Evolutionary conservation across 345 rosid genomes (phyloP).

Genomic region (Lumnitzera littorea): DNA sequence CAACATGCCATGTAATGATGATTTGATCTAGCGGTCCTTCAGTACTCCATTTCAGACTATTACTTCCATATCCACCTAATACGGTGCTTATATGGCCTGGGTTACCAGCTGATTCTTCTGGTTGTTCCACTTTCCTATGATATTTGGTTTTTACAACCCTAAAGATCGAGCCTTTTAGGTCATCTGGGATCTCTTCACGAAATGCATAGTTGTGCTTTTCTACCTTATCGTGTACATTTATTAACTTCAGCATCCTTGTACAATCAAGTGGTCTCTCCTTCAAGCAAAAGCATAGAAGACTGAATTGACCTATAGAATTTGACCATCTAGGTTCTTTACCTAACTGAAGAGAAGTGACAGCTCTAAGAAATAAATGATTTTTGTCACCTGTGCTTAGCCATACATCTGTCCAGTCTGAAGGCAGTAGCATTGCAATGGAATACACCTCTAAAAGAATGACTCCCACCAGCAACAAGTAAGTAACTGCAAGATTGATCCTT

Average conservation of each 20-base stretch:
- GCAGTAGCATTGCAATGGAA: background rate
- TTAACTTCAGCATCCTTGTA: background rate
- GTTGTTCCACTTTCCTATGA: too few relatives aligned
- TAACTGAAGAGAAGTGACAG: background rate
- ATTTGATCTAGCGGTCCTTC: background rate
- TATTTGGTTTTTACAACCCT: too few relatives aligned
- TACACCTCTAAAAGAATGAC: constrained; percentile 13
- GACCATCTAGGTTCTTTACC: constrained; percentile 1
- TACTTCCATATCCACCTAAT: too few relatives aligned
- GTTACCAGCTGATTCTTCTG: too few relatives aligned
- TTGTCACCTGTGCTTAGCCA: background rate
- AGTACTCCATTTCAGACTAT: background rate
- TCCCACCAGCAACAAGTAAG: constrained; percentile 12
- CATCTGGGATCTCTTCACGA: background rate
- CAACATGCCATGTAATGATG: constrained; percentile 7
- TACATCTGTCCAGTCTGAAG: constrained; percentile 14
- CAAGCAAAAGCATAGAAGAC: constrained; percentile 3
- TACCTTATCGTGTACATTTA: background rate
- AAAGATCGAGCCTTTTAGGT: too few relatives aligned
- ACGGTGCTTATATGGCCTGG: too few relatives aligned
- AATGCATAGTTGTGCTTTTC: background rate
- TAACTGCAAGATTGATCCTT: constrained; percentile 7
- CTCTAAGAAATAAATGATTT: background rate
- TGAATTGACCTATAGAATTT: background rate
- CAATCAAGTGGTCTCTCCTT: background rate